Conservation (phyloP, 495 filamentous ascomycete species). For the Penicillium cinerascens region DNA sequence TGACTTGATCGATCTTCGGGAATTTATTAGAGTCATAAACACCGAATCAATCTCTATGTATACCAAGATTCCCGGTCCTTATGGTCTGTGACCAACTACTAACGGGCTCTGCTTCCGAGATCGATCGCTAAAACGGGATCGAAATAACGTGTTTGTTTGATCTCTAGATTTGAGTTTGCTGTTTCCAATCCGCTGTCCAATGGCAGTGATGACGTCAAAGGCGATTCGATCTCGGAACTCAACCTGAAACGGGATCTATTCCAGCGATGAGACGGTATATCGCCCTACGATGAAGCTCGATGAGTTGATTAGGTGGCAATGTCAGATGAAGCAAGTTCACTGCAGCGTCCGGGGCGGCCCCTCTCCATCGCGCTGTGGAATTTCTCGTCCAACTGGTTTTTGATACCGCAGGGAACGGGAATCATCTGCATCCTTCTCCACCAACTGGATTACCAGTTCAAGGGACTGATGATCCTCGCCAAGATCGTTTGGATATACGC, state of each 20-base stretch:
- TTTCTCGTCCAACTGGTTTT: slow-evolving; percentile 31
- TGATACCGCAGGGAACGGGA: slow-evolving; percentile 32
- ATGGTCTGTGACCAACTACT: neutral
- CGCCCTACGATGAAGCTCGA: no score
- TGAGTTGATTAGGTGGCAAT: neutral
- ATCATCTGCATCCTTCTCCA: slow-evolving; percentile 27
- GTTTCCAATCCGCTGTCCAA: neutral
- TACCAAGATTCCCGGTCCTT: neutral
- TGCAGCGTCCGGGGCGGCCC: slow-evolving; percentile 6
- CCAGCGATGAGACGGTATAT: neutral
- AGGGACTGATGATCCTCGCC: slow-evolving; percentile 22
- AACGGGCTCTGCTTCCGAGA: neutral
- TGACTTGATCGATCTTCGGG: neutral
- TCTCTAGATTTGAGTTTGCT: neutral
- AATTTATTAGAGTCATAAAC: neutral
- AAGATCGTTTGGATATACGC: slow-evolving; percentile 34
- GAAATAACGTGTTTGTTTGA: neutral
- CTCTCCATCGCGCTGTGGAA: slow-evolving; percentile 25
- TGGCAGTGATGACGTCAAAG: slow-evolving; percentile 1
- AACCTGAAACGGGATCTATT: neutral
- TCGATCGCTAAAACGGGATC: neutral
- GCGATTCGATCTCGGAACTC: neutral
- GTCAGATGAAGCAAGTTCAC: neutral
- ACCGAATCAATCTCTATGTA: neutral
- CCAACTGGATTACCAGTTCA: slow-evolving; percentile 33